phyloP scores from a whole-genome alignment of 1,284 basidiomycete species.

The Cutaneotrichosporon dermatis region DNA sequence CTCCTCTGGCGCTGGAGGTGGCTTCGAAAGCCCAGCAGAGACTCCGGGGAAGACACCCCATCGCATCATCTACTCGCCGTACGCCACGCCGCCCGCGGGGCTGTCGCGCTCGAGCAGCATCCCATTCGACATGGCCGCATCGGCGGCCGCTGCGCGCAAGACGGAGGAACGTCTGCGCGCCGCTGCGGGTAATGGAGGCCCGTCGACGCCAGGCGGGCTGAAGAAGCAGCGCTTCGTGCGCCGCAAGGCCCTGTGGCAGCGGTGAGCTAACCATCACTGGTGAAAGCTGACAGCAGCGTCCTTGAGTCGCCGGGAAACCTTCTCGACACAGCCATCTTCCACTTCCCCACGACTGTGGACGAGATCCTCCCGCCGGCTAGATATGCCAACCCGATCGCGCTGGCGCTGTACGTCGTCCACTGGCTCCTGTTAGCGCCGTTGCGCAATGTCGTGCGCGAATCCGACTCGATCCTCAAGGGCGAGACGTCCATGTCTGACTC shows the following conservation, averaged over 20 bases:
- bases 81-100: constrained; percentile 36
- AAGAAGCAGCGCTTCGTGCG: constrained; percentile 38
- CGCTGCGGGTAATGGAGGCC: neutral
- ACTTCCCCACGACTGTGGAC: constrained; percentile 28
- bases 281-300: constrained; percentile 20
- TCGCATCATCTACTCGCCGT: constrained; percentile 28
- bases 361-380: constrained; percentile 36
- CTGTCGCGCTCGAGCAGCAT: constrained; percentile 33
- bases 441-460: constrained; percentile 12
- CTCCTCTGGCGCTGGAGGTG: neutral
- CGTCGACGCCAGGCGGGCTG: neutral
- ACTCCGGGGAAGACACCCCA: neutral
- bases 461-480: constrained; percentile 11
- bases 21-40: neutral
- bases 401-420: constrained; percentile 34
- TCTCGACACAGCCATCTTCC: constrained; percentile 26
- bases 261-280: constrained; percentile 23
- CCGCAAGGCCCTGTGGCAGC: constrained; percentile 31
- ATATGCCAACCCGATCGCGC: constrained; percentile 36
- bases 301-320: constrained; percentile 25
- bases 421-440: constrained; percentile 40
- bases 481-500: constrained; percentile 14
- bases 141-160: constrained; percentile 24
- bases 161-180: constrained; percentile 15
- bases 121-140: constrained; percentile 44